Conservation (phyloP, 306 rosid genomes). For the Ormosia emarginata region DNA sequence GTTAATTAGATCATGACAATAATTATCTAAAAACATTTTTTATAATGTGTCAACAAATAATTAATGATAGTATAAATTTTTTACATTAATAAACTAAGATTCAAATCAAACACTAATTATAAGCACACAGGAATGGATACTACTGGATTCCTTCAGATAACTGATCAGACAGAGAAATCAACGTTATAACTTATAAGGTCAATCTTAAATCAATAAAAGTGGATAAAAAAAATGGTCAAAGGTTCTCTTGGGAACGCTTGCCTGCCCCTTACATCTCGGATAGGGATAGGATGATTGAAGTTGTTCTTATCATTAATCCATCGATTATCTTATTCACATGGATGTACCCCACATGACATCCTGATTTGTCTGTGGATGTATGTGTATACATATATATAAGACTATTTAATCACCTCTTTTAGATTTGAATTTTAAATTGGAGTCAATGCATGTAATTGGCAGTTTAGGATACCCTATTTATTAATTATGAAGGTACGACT, state of each 20-base stretch:
- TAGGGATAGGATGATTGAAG: constrained; percentile 12
- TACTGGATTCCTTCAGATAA: not conserved
- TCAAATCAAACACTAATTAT: not conserved
- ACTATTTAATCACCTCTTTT: not conserved
- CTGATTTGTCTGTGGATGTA: constrained; percentile 1
- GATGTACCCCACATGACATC: constrained; percentile 40
- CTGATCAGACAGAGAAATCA: not conserved
- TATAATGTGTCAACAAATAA: too few species aligned
- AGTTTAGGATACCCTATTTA: not conserved
- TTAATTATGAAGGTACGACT: not conserved
- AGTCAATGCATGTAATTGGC: not conserved
- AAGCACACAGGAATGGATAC: not conserved
- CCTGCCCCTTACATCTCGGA: not conserved
- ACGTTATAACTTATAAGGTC: not conserved
- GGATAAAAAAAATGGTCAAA: constrained; percentile 19
- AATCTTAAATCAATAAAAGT: constrained; percentile 6
- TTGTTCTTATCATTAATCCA: constrained; percentile 27
- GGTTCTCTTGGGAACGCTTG: not conserved
- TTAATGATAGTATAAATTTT: not conserved
- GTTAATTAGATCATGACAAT: too few species aligned
- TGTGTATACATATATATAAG: not conserved
- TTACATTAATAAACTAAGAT: not conserved
- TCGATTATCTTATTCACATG: constrained; percentile 25
- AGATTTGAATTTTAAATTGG: constrained; percentile 9
- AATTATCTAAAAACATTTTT: too few species aligned